Evolutionary conservation across 306 rosid species (phyloP).

Genomic region (Vigna reflexopilosa): DNA sequence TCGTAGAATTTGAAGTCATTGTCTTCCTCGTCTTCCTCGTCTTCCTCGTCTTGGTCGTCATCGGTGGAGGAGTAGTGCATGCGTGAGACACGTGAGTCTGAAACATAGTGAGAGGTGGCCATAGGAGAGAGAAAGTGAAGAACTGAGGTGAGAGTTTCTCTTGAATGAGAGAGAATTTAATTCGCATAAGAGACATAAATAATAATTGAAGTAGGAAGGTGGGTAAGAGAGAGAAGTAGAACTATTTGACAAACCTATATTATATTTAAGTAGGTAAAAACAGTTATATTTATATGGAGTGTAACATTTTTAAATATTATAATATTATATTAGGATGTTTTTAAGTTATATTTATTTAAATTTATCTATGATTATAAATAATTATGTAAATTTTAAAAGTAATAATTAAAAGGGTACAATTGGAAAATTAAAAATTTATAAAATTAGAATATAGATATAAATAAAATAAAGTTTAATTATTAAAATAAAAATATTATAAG

Average conservation of each 20-base stretch:
- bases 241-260: background rate
- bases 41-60: constrained; percentile 34
- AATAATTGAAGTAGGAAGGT: constrained; percentile 15
- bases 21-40: background rate
- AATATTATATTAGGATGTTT: no score
- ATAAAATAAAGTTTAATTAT: no score
- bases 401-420: no score
- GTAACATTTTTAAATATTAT: no score
- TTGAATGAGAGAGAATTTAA: background rate
- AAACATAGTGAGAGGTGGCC: constrained; percentile 43
- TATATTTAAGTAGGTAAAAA: background rate
- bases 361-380: no score
- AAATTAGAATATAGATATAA: no score
- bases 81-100: constrained; percentile 46
- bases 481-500: no score
- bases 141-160: background rate
- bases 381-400: no score
- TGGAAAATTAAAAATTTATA: no score
- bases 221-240: background rate
- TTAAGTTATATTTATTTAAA: no score
- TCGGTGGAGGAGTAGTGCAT: constrained; percentile 35
- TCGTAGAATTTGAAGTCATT: constrained; percentile 9
- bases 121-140: constrained; percentile 36
- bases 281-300: no score
- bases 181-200: background rate